Conservation (phyloP, 352 stramenopile species). For the Phytophthora constricta region DNA sequence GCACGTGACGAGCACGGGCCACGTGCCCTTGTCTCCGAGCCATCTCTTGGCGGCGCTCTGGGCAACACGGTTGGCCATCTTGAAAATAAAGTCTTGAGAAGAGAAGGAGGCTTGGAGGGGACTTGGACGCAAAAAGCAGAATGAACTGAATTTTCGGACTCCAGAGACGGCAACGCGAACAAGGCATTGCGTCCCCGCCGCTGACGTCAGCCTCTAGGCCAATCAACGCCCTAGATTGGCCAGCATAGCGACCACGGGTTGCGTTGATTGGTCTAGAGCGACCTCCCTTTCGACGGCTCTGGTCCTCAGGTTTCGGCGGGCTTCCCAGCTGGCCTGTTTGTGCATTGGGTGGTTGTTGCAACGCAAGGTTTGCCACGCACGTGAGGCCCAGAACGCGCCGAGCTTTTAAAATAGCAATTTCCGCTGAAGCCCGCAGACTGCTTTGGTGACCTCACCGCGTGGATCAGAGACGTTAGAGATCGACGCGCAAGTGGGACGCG, state of each 20-base stretch:
- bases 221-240: too few species aligned
- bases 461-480: conserved; percentile 17
- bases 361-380: conserved; percentile 24
- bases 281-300: conserved; percentile 14
- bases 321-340: conserved; percentile 9
- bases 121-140: conserved; percentile 66
- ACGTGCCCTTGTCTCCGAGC: conserved; percentile 81
- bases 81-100: conserved; percentile 32
- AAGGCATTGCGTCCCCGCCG: conserved; percentile 6
- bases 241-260: too few species aligned
- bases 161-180: neutral
- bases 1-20: conserved; percentile 78
- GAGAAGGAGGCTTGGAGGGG: conserved; percentile 20
- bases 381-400: conserved; percentile 14
- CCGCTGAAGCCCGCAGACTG: neutral
- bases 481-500: conserved; percentile 17
- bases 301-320: conserved; percentile 31
- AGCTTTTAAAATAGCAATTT: conserved; percentile 37
- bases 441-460: conserved; percentile 13
- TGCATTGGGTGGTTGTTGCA: conserved; percentile 13
- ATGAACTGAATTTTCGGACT: conserved; percentile 43
- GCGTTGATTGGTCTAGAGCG: conserved; percentile 35
- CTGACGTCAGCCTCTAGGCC: conserved; percentile 34
- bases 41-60: conserved; percentile 67
- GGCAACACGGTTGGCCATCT: conserved; percentile 55